A percentile compares a stretch with the other conserved stretches of the same genome.
Conservation (phyloP, 805 yeast species). For the Scheffersomyces ergatensis region DNA sequence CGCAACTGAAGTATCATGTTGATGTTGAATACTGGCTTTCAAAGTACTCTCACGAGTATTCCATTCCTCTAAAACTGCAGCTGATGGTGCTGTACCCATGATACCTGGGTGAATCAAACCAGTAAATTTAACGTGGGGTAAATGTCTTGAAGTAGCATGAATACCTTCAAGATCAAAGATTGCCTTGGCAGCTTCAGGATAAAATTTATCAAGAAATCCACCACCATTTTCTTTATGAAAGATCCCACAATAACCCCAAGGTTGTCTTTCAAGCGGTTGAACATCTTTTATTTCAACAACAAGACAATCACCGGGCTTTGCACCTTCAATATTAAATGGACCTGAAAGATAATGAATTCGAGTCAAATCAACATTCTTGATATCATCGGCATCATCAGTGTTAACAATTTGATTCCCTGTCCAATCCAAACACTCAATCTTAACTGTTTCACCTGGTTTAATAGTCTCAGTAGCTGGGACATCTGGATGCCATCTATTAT, state of each 20-base stretch:
- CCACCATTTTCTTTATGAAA: constrained; percentile 51
- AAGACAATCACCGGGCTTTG: constrained; percentile 48
- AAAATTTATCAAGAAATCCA: constrained; percentile 47
- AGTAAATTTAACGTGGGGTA: constrained; percentile 49
- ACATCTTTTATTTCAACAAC: constrained; percentile 51
- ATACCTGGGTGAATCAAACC: constrained; percentile 54
- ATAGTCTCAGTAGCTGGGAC: constrained; percentile 41
- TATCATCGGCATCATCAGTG: constrained; percentile 48
- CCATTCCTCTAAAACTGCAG: constrained; percentile 43
- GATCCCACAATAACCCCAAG: constrained; percentile 54
- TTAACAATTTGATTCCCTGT: constrained; percentile 51
- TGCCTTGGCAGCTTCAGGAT: constrained; percentile 52
- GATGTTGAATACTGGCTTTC: constrained; percentile 28
- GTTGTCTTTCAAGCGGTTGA: constrained; percentile 50
- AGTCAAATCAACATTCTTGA: constrained; percentile 42
- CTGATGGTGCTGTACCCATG: constrained; percentile 50
- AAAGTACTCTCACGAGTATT: constrained; percentile 40
- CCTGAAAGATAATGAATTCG: constrained; percentile 50
- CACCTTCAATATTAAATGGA: constrained; percentile 43
- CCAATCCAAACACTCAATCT: constrained; percentile 53
- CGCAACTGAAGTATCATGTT: constrained; percentile 36
- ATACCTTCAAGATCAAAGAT: constrained; percentile 53
- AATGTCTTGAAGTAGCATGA: constrained; percentile 47
- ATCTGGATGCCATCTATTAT: constrained; percentile 56
- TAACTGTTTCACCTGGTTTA: constrained; percentile 42